Base-by-base conservation (phyloP, 805 yeast species). In the Starmerella ratchasimensis region DNA sequence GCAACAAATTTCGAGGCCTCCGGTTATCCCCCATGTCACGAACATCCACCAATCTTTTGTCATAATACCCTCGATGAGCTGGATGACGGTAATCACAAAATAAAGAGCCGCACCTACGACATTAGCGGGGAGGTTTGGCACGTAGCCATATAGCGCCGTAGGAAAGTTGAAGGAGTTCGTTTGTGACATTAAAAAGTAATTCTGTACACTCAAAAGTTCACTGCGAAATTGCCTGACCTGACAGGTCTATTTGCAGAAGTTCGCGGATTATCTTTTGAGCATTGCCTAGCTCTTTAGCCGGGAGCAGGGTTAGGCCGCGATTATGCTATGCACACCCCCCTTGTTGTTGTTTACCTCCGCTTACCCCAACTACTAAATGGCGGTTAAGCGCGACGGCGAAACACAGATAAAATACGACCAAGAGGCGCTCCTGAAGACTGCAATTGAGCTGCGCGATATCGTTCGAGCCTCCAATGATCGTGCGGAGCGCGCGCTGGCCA, bases 1-100 rank as follows among this genome's bases (percentile, higher is more conserved):
- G 1, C 94, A 93, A 0, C 71, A 59, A 32, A 74, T 59, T 56
- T 81, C 93, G 20, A 79, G 57, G 0, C 64, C 65, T 14, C 67
- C 54, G 1, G 83, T 82, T 42, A 66, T 57, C 30, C 67, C 52
- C 57, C 77, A 69, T 11, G 80, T 65, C 2, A 61, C 49, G 5
- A 74, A 69, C 52, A 80, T 72, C 79, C 86, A 81, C 66, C 69
- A 67, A 45, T 77, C 80, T 29, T 60, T 63, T 43, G 61, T 68
- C 48, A 56, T 62, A 0, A 66, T 14, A 2, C 72, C 72, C 3
- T 68, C 49, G 2, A 45, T 48, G 2, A 64, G 41, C 33, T 77
- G 78, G 18, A 51, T 37, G 0, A 55, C 41, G 18, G 71, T 55
- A 8, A 69, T 56, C 0, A 76, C 20, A 4, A 66, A 71, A 63